Conservation (phyloP, 2,329 filamentous ascomycete species). For the Penicillium sp. region DNA sequence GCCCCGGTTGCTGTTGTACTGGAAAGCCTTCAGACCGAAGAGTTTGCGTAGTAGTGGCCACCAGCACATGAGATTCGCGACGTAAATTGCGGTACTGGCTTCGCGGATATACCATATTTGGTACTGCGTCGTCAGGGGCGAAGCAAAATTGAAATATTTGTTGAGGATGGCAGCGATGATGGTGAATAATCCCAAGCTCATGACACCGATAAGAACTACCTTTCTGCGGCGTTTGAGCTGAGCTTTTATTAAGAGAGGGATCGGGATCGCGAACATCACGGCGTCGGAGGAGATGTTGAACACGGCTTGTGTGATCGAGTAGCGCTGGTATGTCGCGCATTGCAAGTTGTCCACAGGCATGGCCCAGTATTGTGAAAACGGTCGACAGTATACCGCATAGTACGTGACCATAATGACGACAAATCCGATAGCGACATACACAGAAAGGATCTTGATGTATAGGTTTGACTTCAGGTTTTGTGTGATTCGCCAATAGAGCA, state of each 20-base stretch:
- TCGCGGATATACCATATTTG: slow-evolving; percentile 48
- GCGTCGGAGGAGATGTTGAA: slow-evolving; percentile 49
- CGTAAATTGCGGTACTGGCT: slow-evolving; percentile 44
- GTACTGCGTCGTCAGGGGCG: slow-evolving; percentile 40
- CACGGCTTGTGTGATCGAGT: slow-evolving; percentile 46
- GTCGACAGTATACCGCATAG: slow-evolving; percentile 52
- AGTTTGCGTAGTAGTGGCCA: slow-evolving; percentile 34
- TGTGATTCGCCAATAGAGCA: slow-evolving; percentile 53
- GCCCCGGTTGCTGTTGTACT: slow-evolving; percentile 29
- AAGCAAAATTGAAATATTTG: slow-evolving; percentile 48
- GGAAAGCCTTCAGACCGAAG: slow-evolving; percentile 32
- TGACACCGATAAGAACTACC: slow-evolving; percentile 36
- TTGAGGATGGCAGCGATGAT: slow-evolving; percentile 52
- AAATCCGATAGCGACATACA: slow-evolving; percentile 48
- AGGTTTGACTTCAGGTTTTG: slow-evolving; percentile 37
- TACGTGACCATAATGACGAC: slow-evolving; percentile 53
- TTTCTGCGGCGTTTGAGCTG: slow-evolving; percentile 40
- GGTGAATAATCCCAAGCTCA: slow-evolving; percentile 43
- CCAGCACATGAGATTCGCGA: slow-evolving; percentile 47
- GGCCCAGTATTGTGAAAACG: slow-evolving; percentile 54
- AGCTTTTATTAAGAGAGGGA: slow-evolving; percentile 39
- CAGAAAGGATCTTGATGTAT: slow-evolving; percentile 43
- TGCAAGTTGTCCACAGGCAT: slow-evolving; percentile 45
- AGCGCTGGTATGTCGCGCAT: slow-evolving; percentile 44
- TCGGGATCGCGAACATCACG: slow-evolving; percentile 41